These are phyloP conservation scores for Chenopodium berlandieri DNA, from an alignment of 148 eudicot species.

Conservation along the genomic window DNA sequence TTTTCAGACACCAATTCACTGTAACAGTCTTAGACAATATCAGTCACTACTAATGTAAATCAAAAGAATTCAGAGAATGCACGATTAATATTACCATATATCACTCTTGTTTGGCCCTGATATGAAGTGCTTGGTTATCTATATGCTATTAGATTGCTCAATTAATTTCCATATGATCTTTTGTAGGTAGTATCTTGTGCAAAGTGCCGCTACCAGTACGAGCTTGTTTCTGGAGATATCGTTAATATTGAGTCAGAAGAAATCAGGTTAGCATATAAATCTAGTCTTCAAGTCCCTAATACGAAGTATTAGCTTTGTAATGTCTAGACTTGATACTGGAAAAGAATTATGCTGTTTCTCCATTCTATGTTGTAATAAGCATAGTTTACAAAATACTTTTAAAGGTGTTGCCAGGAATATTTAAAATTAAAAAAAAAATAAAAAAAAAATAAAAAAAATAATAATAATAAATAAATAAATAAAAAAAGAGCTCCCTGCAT, in stretches of 20 bases:
- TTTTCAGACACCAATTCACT: not conserved
- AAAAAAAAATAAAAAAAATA: too few species aligned
- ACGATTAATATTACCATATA: not conserved
- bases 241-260: constrained; percentile 75
- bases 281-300: not conserved
- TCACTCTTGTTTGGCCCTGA: not conserved
- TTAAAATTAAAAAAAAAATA: too few species aligned
- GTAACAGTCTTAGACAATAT: not conserved
- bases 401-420: not conserved
- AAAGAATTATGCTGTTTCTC: not conserved
- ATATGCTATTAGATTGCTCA: not conserved
- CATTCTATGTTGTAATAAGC: not conserved
- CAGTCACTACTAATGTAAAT: too few species aligned
- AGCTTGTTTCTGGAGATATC: constrained; percentile 85
- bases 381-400: not conserved
- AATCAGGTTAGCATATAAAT: constrained; percentile 63
- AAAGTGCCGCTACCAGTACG: constrained; percentile 90
- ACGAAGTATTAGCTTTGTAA: too few species aligned
- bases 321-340: not conserved
- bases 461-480: too few species aligned
- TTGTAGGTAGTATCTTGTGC: constrained; percentile 83
- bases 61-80: not conserved
- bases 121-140: not conserved
- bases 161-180: not conserved
- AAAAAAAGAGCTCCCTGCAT: not conserved